Conservation (phyloP, 2,329 filamentous ascomycete species). For the Leptographium galeiforme region DNA sequence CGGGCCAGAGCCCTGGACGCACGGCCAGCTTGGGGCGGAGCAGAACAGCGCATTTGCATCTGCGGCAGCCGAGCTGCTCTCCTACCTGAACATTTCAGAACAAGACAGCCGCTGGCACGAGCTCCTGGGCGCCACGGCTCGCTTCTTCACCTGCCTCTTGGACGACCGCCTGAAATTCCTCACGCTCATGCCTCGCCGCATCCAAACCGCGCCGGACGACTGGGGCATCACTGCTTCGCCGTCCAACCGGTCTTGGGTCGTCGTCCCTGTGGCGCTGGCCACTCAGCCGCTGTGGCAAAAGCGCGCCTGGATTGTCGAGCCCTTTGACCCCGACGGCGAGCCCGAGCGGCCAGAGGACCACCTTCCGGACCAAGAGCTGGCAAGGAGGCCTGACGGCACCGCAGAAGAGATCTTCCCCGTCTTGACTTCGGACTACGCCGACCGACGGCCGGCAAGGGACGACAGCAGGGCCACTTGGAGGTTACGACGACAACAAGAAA, state of each 20-base stretch:
- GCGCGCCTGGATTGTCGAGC: conserved; percentile 13
- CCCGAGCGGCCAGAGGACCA: conserved; percentile 2
- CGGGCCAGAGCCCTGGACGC: conserved; percentile 1
- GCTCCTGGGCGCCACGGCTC: conserved; percentile 8
- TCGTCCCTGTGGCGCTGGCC: conserved; percentile 9
- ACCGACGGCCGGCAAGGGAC: conserved; percentile 2
- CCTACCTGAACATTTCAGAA: background rate
- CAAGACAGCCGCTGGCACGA: background rate
- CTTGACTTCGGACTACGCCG: conserved; percentile 9
- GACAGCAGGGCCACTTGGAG: conserved; percentile 6
- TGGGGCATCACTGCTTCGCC: conserved; percentile 2
- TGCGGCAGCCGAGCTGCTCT: background rate
- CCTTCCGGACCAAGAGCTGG: conserved; percentile 1
- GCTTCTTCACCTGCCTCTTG: conserved; percentile 3
- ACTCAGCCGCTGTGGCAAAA: conserved; percentile 8
- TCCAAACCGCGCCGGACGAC: conserved; percentile 3
- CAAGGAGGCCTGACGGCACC: background rate
- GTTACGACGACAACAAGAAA: conserved; percentile 3
- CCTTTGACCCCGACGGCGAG: conserved; percentile 7
- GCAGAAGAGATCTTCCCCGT: conserved; percentile 7
- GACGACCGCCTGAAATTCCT: background rate
- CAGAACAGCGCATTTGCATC: background rate
- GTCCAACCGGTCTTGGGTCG: conserved; percentile 10
- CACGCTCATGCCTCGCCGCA: conserved; percentile 5
- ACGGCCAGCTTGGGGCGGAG: background rate